Conservation (phyloP, 179 eudicot species). For the Silene noctiflora region DNA sequence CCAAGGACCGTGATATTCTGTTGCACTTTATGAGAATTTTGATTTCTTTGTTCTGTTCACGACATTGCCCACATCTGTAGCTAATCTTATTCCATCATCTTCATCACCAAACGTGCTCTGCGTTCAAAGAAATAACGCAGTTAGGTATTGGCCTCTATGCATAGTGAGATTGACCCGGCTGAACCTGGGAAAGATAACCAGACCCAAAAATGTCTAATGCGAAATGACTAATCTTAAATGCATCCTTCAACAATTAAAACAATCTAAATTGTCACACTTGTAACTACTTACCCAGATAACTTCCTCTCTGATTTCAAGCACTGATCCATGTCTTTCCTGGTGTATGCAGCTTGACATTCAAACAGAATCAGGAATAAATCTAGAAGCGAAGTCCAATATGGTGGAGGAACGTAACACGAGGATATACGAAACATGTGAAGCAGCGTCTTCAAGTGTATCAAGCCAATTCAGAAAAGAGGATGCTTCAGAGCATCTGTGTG, state of each 20-base stretch:
- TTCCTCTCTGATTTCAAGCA: not conserved
- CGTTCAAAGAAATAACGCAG: too few relatives aligned
- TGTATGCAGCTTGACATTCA: slow-evolving; percentile 46
- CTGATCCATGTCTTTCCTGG: not conserved
- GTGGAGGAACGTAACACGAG: slow-evolving; percentile 21
- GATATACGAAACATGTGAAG: slow-evolving; percentile 24
- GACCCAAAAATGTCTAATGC: too few relatives aligned
- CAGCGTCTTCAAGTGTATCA: slow-evolving; percentile 27
- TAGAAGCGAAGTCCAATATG: slow-evolving; percentile 24
- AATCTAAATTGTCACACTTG: too few relatives aligned
- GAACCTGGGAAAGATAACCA: too few relatives aligned
- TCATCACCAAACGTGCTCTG: too few relatives aligned
- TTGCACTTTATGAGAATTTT: too few relatives aligned
- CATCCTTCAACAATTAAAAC: not conserved
- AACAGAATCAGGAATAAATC: slow-evolving; percentile 26
- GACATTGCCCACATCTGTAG: too few relatives aligned
- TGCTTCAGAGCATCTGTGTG: slow-evolving; percentile 15
- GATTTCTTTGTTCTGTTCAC: too few relatives aligned
- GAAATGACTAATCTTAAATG: too few relatives aligned
- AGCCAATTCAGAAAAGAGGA: slow-evolving; percentile 24
- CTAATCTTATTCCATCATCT: not conserved
- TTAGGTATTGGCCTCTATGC: too few relatives aligned
- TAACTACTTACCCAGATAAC: not conserved
- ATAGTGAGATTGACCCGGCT: too few relatives aligned
- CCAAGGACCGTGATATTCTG: too few relatives aligned